Evolutionary conservation across 768 basidiomycete species (phyloP), one percentile per base, ranked within the genome.

Genomic region (Daedaleopsis nitida): DNA sequence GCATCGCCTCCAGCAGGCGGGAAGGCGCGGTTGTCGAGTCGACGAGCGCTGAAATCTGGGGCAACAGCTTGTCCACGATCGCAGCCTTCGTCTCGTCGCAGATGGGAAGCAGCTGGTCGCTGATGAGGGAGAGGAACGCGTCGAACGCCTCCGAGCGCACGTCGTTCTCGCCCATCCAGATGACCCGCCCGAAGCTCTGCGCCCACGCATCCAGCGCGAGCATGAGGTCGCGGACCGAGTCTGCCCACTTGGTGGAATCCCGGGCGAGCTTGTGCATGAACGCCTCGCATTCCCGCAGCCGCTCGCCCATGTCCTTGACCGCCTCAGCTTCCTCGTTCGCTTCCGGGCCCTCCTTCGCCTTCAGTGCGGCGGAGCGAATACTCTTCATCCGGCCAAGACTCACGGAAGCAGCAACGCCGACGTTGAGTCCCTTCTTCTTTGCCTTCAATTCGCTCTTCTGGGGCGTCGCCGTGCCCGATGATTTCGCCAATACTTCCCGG

Each of bases 1-100:
- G 80, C 86, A 92, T 89, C 4, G 86, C 86, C 17, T 82, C 81
- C 3, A 93, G 77, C 7, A 92, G 81, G 59, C 86, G 85, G 27
- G 82, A 74, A 0, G 91, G 90, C 12, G 86, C 78, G 35, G 78
- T 80, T 69, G 85, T 83, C 61, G 86, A 84, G 63, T 80, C 78
- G 38, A 88, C 75, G 3, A 92, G 75, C 57, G 80, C 75, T 11
- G 81, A 77, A 23, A 93, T 78, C 51, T 86, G 80, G 9, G 81
- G 82, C 16, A 91, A 72, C 10, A 92, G 74, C 47, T 77, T 75
- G 39, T 78, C 74, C 45, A 82, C 79, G 39, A 91, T 77, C n/a
- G 88, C 79, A 9, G 49, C 50, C 58, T 57, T 56, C 27, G 58
- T 43, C 24, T 57, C 54, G 13, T 75, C 70, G 19, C 88, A 72